phyloP scores from a whole-genome alignment of 257 asterid genomes.

The Scutellaria galericulata region DNA sequence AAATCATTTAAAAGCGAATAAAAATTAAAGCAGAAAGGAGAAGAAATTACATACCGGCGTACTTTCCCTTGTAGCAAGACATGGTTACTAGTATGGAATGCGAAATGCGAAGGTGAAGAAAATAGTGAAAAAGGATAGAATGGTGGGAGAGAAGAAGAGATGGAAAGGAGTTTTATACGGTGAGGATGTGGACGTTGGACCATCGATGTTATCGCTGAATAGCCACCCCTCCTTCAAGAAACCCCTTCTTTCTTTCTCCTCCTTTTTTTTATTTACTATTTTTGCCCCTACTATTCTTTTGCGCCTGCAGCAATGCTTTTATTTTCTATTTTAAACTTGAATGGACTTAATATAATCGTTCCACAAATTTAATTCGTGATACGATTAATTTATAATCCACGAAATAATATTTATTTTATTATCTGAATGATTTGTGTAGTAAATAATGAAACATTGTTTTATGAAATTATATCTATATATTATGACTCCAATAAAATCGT shows the following conservation, averaged over 20 bases:
- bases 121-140: background rate
- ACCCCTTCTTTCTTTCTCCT: slow-evolving; percentile 32
- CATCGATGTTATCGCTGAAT: slow-evolving; percentile 41
- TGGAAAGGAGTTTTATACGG: slow-evolving; percentile 19
- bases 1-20: background rate
- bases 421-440: no score
- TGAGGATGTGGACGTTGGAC: slow-evolving; percentile 2
- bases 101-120: background rate
- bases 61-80: slow-evolving; percentile 85
- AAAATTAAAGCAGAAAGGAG: background rate
- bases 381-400: no score
- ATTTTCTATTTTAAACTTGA: background rate
- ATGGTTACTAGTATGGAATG: slow-evolving; percentile 36
- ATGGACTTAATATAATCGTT: no score
- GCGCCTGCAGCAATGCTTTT: background rate
- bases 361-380: no score
- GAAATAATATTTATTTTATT: no score
- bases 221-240: slow-evolving; percentile 50
- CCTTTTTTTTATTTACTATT: background rate
- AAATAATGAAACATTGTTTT: no score
- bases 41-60: slow-evolving; percentile 56
- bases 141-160: background rate
- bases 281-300: slow-evolving; percentile 7
- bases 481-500: no score
- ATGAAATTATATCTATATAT: no score